Percentiles rank a stretch among this genome's conserved stretches.
Evolutionary conservation across 805 yeast species (phyloP).

Genomic region (Saturnispora hagleri): DNA sequence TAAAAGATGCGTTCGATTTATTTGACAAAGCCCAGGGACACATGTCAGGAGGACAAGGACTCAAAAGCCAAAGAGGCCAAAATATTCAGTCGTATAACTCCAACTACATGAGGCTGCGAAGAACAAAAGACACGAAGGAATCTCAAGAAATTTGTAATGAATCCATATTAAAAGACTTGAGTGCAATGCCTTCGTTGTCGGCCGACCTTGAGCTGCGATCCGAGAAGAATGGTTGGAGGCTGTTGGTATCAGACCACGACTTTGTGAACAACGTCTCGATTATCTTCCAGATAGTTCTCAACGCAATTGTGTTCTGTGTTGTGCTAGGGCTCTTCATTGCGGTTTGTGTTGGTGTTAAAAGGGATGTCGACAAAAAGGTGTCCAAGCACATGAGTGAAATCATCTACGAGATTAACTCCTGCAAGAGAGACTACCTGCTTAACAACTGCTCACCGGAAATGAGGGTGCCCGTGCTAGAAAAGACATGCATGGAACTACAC

Average conservation of each 20-base stretch:
- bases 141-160: background rate
- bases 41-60: background rate
- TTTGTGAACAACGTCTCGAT: constrained; percentile 21
- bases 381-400: constrained; percentile 53
- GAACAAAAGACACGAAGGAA: constrained; percentile 1
- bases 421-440: constrained; percentile 58
- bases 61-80: background rate
- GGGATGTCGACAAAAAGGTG: constrained; percentile 64
- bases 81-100: background rate
- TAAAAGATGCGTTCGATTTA: constrained; percentile 24
- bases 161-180: background rate
- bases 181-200: background rate
- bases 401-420: constrained; percentile 52
- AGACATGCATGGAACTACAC: constrained; percentile 63
- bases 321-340: constrained; percentile 15
- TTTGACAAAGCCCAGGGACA: constrained; percentile 16
- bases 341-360: constrained; percentile 21
- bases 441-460: constrained; percentile 61
- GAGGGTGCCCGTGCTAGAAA: constrained; percentile 69
- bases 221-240: constrained; percentile 1
- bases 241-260: constrained; percentile 21
- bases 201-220: background rate
- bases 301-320: constrained; percentile 18
- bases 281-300: constrained; percentile 21
- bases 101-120: constrained; percentile 15